These are phyloP conservation scores for Suillus decipiens DNA, from an alignment of 768 basidiomycete species.

Conservation along the genomic window DNA sequence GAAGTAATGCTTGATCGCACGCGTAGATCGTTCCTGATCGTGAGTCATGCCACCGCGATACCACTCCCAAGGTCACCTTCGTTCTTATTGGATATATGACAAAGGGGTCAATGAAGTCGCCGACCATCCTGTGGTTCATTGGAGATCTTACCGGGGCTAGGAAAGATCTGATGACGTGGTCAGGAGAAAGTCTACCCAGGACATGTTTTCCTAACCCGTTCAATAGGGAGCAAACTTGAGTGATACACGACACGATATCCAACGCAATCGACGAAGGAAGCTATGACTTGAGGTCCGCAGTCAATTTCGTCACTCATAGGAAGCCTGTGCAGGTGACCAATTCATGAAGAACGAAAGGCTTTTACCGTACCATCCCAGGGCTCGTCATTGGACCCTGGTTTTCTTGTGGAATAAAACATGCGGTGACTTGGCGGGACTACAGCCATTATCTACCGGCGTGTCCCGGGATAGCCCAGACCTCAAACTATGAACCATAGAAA, in stretches of 20 bases:
- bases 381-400: constrained; percentile 27
- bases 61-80: constrained; percentile 46
- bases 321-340: constrained; percentile 22
- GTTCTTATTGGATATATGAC: constrained; percentile 50
- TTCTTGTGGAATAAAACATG: constrained; percentile 36
- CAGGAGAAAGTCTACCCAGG: constrained; percentile 36
- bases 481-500: not conserved
- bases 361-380: constrained; percentile 38
- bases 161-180: constrained; percentile 45
- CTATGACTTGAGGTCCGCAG: constrained; percentile 36
- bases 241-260: constrained; percentile 44
- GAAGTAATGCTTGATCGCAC: constrained; percentile 36
- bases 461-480: not conserved
- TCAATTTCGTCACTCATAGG: constrained; percentile 35
- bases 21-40: constrained; percentile 34
- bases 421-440: constrained; percentile 26
- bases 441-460: constrained; percentile 33
- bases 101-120: constrained; percentile 35
- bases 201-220: constrained; percentile 38
- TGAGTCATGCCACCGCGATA: constrained; percentile 50
- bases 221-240: constrained; percentile 41
- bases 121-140: constrained; percentile 40
- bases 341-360: constrained; percentile 32
- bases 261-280: constrained; percentile 32
- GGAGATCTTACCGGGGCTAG: constrained; percentile 38